phyloP scores from a whole-genome alignment of 768 basidiomycete species.

The Favolaschia claudopus region DNA sequence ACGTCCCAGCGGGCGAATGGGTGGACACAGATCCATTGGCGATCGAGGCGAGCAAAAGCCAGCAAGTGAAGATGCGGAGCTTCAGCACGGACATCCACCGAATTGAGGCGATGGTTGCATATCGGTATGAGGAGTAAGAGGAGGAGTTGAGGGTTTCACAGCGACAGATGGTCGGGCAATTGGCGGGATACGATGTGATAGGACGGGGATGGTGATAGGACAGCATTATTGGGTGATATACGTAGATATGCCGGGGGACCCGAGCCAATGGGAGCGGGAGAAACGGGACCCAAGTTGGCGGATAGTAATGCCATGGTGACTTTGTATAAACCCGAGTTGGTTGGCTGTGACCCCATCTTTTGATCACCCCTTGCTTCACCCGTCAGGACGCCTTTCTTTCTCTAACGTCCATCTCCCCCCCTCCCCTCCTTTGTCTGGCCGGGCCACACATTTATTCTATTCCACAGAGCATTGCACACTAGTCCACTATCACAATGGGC shows the following conservation, averaged over 20 bases:
- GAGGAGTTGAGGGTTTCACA: conserved; percentile 18
- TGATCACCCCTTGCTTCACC: conserved; percentile 22
- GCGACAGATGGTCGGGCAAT: conserved; percentile 6
- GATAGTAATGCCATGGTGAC: conserved; percentile 40
- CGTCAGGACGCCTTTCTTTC: conserved; percentile 34
- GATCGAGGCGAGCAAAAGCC: conserved; percentile 92
- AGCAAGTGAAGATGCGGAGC: conserved; percentile 92
- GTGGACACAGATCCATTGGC: conserved; percentile 92
- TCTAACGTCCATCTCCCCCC: conserved; percentile 31
- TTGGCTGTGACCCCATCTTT: conserved; percentile 17
- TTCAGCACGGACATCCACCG: conserved; percentile 99
- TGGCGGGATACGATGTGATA: not conserved
- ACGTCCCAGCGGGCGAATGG: conserved; percentile 94
- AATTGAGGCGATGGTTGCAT: conserved; percentile 97
- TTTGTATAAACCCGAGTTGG: conserved; percentile 9
- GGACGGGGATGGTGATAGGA: not conserved
- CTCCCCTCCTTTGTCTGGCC: conserved; percentile 50
- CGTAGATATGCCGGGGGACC: conserved; percentile 4
- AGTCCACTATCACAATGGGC: conserved; percentile 53
- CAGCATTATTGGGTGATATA: not conserved
- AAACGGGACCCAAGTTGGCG: not conserved
- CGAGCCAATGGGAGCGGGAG: conserved; percentile 6
- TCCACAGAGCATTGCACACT: conserved; percentile 28
- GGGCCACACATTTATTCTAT: conserved; percentile 52
- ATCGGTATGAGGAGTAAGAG: conserved; percentile 83